These are phyloP conservation scores for Xylaria polymorpha DNA, from an alignment of 2,329 filamentous ascomycete species.

Conservation along the genomic window DNA sequence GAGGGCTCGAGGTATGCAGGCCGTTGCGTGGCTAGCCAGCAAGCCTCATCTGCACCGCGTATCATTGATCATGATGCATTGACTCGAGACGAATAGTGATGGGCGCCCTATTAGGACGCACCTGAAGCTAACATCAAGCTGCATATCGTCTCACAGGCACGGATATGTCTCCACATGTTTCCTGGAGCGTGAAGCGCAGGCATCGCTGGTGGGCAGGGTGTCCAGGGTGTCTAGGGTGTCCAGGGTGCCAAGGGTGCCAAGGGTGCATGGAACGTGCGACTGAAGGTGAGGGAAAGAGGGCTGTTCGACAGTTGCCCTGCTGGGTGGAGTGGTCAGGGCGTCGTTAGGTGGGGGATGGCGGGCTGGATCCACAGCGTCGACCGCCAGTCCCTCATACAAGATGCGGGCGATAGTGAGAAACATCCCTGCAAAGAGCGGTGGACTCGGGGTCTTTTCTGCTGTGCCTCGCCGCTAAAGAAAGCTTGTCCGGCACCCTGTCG, in stretches of 20 bases:
- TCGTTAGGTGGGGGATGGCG: slow-evolving; percentile 33
- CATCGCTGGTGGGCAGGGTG: not conserved
- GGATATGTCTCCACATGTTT: slow-evolving; percentile 12
- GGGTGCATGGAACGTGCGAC: slow-evolving; percentile 19
- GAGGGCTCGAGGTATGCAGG: slow-evolving; percentile 25
- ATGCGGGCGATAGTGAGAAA: slow-evolving; percentile 43
- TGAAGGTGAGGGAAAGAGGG: slow-evolving; percentile 15
- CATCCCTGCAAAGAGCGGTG: slow-evolving; percentile 51
- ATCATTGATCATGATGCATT: slow-evolving; percentile 14
- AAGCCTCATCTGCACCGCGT: slow-evolving; percentile 33
- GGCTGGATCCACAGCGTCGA: slow-evolving; percentile 42
- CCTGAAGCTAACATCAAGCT: slow-evolving; percentile 26
- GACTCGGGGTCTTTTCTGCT: slow-evolving; percentile 43
- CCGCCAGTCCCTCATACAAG: slow-evolving; percentile 50
- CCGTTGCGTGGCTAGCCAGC: slow-evolving; percentile 28
- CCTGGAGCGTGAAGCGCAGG: slow-evolving; percentile 2
- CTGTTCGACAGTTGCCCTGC: not conserved
- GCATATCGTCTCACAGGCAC: slow-evolving; percentile 37
- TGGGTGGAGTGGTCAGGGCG: slow-evolving; percentile 5
- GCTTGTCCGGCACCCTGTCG: slow-evolving; percentile 37
- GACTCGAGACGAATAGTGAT: slow-evolving; percentile 22
- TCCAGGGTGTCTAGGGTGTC: not conserved
- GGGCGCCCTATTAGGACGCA: slow-evolving; percentile 17
- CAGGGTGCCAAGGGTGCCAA: slow-evolving; percentile 10
- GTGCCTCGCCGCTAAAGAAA: slow-evolving; percentile 38